Base-by-base conservation (phyloP, 2,329 filamentous ascomycete genomes). In the Chaetomiaceae sp. region DNA sequence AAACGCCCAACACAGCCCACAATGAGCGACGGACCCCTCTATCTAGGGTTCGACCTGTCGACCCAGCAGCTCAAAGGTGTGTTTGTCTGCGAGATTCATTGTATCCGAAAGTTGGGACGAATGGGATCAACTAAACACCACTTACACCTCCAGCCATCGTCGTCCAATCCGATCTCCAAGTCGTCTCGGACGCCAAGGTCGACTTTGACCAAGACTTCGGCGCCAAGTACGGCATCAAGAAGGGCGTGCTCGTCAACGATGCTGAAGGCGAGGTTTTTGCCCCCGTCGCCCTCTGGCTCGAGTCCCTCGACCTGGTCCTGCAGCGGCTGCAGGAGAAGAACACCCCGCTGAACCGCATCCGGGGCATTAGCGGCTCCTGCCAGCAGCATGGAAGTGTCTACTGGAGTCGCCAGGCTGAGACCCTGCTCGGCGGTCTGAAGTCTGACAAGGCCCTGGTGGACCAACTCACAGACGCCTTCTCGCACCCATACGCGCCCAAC, bases 341-440 rank as follows among this genome's bases (percentile, higher is more conserved):
- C 1, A 79, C 89, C 49, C 85, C 90, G 59, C 85, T 96, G 62
- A 70, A 76, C 46, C 80, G 81, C 45, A 83, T 99, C 57, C 82
- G 80, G 63, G 92, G 89, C 25, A 79, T 99, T 60, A 92, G 88
- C 63, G 93, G 90, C 56, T 91, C 92, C 14, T 91, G 93, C 48
- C 95, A 97, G 79, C 93, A 99, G 75, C 93, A 97, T 69, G 93
- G 93, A 30, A 97, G 92, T 66, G 90, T 97, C 23, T 97, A 93
- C 72, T 97, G 92, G 92, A 86, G 80, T 52, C 67, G 73, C 39
- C 72, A 83, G 50, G 91, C 88, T 5, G 86, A 87, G 64, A 63
- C 68, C 7, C 63, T 86, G 38, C 76, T 97, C 38, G 70, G 66
- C 4, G 71, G 63, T 12, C 71, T 97, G 38, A 76, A 88, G 58